phyloP scores from a whole-genome alignment of 1,139 yeast species.

The Hansenula sp. region DNA sequence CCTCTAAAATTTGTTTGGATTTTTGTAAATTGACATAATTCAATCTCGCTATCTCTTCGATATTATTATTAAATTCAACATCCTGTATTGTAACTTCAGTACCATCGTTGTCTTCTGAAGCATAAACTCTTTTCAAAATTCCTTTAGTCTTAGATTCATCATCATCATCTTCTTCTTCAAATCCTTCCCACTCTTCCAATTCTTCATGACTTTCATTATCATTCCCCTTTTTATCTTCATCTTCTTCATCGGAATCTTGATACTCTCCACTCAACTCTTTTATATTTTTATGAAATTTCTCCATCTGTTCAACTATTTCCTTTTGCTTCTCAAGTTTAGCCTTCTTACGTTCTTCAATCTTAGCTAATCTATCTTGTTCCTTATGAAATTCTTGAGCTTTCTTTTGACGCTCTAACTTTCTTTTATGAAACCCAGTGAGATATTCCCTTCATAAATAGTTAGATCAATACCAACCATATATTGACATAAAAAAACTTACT shows the following conservation, averaged over 20 bases:
- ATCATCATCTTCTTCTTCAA: slow-evolving; percentile 31
- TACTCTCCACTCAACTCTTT: slow-evolving; percentile 34
- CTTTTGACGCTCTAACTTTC: slow-evolving; percentile 84
- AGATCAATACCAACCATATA: not conserved
- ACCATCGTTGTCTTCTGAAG: slow-evolving; percentile 33
- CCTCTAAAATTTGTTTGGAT: slow-evolving; percentile 56
- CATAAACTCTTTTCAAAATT: slow-evolving; percentile 31
- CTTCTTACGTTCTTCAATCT: slow-evolving; percentile 71
- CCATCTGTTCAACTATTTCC: slow-evolving; percentile 58
- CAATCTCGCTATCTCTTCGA: slow-evolving; percentile 52
- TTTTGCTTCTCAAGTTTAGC: slow-evolving; percentile 63
- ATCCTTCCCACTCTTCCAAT: slow-evolving; percentile 15
- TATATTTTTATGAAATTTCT: slow-evolving; percentile 52
- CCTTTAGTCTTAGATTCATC: slow-evolving; percentile 23
- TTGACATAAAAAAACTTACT: slow-evolving; percentile 22
- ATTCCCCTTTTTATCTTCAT: no score
- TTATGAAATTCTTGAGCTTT: slow-evolving; percentile 71
- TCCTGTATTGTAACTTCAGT: slow-evolving; percentile 54
- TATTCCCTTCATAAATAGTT: slow-evolving; percentile 44
- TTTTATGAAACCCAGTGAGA: slow-evolving; percentile 91
- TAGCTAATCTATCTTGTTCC: slow-evolving; percentile 70
- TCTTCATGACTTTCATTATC: slow-evolving; percentile 20
- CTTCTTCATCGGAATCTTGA: slow-evolving; percentile 24
- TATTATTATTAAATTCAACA: slow-evolving; percentile 48
- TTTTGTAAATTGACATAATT: slow-evolving; percentile 61